Evolutionary conservation across 192 early-diverging fungal species (phyloP).

Genomic region (Gigaspora rosea): DNA sequence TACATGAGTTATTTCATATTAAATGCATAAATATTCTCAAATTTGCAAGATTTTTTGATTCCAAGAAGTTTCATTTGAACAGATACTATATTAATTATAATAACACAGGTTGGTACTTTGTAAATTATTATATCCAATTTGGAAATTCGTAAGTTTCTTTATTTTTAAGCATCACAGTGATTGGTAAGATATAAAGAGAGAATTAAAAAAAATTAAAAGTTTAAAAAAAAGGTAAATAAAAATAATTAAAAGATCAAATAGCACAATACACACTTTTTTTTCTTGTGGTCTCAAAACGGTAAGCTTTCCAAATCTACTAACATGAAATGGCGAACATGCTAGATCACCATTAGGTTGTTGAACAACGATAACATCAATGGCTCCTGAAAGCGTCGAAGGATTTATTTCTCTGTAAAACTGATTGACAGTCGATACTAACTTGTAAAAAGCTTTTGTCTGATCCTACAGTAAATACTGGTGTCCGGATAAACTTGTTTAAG

Average conservation of each 20-base stretch:
- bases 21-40: too few relatives aligned
- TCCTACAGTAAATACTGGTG: conserved; percentile 72
- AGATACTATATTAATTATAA: too few relatives aligned
- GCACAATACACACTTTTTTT: conserved; percentile 67
- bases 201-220: neutral
- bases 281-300: conserved; percentile 88
- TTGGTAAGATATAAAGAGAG: too few relatives aligned
- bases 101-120: too few relatives aligned
- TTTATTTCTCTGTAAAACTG: conserved; percentile 96
- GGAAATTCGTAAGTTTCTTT: too few relatives aligned
- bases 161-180: too few relatives aligned
- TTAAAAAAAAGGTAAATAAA: too few relatives aligned
- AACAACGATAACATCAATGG: conserved; percentile 98
- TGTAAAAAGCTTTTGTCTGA: conserved; percentile 37
- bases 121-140: too few relatives aligned
- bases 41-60: too few relatives aligned
- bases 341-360: conserved; percentile 80
- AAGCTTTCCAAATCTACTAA: conserved; percentile 96
- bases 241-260: conserved; percentile 21
- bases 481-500: conserved; percentile 93
- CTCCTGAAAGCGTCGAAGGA: conserved; percentile 94
- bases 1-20: too few relatives aligned
- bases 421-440: conserved; percentile 72
- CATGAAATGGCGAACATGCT: conserved; percentile 95
- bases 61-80: too few relatives aligned